These are phyloP conservation scores for Dactylella cylindrospora DNA, from an alignment of 2,329 filamentous ascomycete genomes.

Conservation along the genomic window DNA sequence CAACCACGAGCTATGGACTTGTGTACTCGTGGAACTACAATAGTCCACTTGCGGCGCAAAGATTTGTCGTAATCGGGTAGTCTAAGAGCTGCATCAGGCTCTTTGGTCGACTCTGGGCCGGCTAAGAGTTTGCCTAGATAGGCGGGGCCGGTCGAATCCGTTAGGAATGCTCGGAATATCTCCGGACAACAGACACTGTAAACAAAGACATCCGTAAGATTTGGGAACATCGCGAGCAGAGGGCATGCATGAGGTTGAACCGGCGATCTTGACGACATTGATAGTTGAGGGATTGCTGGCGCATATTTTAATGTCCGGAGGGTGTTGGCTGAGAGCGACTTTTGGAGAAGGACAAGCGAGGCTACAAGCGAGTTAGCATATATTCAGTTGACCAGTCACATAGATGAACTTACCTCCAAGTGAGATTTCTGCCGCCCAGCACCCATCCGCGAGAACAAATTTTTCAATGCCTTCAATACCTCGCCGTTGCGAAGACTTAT, in stretches of 20 bases:
- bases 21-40: slow-evolving; percentile 36
- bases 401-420: slow-evolving; percentile 31
- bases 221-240: slow-evolving; percentile 38
- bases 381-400: slow-evolving; percentile 7
- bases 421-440: slow-evolving; percentile 42
- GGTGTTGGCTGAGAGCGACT: slow-evolving; percentile 42
- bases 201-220: slow-evolving; percentile 36
- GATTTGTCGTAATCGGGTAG: slow-evolving; percentile 31
- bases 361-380: background rate
- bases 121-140: slow-evolving; percentile 40
- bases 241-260: slow-evolving; percentile 37
- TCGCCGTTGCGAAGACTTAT: slow-evolving; percentile 18
- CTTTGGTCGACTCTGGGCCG: slow-evolving; percentile 4
- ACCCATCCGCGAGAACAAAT: slow-evolving; percentile 35
- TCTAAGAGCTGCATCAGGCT: background rate
- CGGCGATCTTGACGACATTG: slow-evolving; percentile 30
- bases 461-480: slow-evolving; percentile 39
- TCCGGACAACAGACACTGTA: slow-evolving; percentile 43
- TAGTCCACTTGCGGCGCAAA: slow-evolving; percentile 33
- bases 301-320: slow-evolving; percentile 37
- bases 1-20: slow-evolving; percentile 40
- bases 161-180: slow-evolving; percentile 33
- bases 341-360: slow-evolving; percentile 34
- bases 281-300: slow-evolving; percentile 40
- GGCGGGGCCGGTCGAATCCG: slow-evolving; percentile 19